A percentile compares a stretch with the other conserved stretches of the same genome.
phyloP scores from a whole-genome alignment of 257 asterid species.

The Plantago major region DNA sequence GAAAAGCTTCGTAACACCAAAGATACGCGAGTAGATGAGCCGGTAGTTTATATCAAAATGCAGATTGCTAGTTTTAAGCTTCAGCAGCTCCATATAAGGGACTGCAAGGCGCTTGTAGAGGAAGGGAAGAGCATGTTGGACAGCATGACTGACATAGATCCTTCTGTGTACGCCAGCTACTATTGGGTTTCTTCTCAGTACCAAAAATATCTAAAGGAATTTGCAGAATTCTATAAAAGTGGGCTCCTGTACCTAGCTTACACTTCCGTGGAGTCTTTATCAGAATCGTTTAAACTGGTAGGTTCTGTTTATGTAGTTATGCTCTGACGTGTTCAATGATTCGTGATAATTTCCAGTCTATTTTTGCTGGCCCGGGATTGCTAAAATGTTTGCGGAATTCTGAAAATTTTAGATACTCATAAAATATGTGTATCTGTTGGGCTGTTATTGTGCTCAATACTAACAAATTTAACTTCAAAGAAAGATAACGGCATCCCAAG shows the following conservation, averaged over 20 bases:
- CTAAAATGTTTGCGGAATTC: slow-evolving; percentile 1
- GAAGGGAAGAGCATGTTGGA: slow-evolving; percentile 89
- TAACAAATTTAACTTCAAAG: background rate
- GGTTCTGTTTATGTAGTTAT: slow-evolving; percentile 7
- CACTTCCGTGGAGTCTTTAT: slow-evolving; percentile 79
- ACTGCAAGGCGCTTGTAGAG: slow-evolving; percentile 78
- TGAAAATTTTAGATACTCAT: background rate
- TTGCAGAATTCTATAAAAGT: slow-evolving; percentile 89
- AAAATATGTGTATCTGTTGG: background rate
- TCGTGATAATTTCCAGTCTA: slow-evolving; percentile 9
- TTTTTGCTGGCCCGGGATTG: background rate
- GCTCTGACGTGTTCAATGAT: slow-evolving; percentile 12
- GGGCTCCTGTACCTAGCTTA: slow-evolving; percentile 93
- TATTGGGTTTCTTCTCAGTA: slow-evolving; percentile 95
- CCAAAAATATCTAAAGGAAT: slow-evolving; percentile 78
- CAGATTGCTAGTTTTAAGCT: slow-evolving; percentile 79
- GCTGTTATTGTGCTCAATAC: background rate
- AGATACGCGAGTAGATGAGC: slow-evolving; percentile 83
- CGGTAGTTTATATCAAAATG: slow-evolving; percentile 76
- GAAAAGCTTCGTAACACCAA: slow-evolving; percentile 80
- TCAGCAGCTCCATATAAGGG: slow-evolving; percentile 77
- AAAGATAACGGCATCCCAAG: background rate
- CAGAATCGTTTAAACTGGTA: slow-evolving; percentile 92
- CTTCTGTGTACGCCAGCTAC: slow-evolving; percentile 84
- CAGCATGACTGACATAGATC: slow-evolving; percentile 98